Base-by-base conservation (phyloP, 2,329 filamentous ascomycete species). In the Fusarium lyarnte region DNA sequence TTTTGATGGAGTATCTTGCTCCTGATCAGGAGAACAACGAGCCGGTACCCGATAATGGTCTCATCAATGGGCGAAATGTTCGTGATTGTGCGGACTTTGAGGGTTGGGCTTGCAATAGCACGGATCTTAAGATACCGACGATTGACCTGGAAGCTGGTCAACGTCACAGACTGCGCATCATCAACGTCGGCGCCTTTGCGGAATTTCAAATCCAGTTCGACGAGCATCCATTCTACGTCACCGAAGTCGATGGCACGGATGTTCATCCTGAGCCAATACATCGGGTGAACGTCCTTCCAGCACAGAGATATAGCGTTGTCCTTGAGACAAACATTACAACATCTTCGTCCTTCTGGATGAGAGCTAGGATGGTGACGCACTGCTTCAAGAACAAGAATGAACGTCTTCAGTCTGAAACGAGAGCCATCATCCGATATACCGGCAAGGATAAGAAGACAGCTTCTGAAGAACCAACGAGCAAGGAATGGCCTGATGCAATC, bases 181-280 rank as follows among this genome's bases (percentile, higher is more conserved):
- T 93, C 70, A 94, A 94, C 69, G 87, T 91, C 13, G 92, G 90
- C 16, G 91, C 90, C 0, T 93, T 93, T 76, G 91, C 91, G 4
- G 90, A 90, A 77, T 92, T 94, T 69, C 91, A 94, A 76, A 86
- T 94, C 33, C 90, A 89, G 77, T 85, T 94, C 49, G 92, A 94
- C 71, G 87, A 89, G 54, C 92, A 94, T 73, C 78, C 83, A 2
- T 89, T 92, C 78, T 84, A 83, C 38, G 82, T 94, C 49, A 89
- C 92, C 14, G 92, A 94, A 78, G 89, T 92, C 1, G 92, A 94
- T 76, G 92, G 92, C 21, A 89, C 91, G 3, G 87, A 89, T 39
- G 88, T 93, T 3, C 85, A 89, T 63, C 90, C 92, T 0, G 82
- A 84, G 8, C 83, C 87, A 3, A 87, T 90, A 11, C 85, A 87